Evolutionary conservation across 2,329 filamentous ascomycete species (phyloP).

Genomic region (Claviceps arundinis): DNA sequence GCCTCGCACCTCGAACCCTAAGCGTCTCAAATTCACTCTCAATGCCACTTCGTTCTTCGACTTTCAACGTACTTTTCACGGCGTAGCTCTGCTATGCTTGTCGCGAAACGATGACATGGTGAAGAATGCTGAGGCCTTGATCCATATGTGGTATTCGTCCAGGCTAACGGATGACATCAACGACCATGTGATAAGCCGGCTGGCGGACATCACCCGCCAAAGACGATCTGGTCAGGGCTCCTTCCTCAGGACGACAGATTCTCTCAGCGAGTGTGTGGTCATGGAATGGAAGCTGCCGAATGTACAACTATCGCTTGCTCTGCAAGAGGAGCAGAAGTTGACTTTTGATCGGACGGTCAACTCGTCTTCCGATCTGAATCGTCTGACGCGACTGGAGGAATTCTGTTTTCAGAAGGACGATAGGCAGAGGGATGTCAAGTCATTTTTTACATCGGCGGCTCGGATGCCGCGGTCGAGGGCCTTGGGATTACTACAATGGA

Average conservation of each 20-base stretch:
- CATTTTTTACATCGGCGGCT: background rate
- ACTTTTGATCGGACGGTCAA: background rate
- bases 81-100: background rate
- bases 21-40: slow-evolving; percentile 6
- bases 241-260: background rate
- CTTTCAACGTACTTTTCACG: background rate
- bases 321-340: background rate
- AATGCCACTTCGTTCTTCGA: slow-evolving; percentile 4
- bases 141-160: slow-evolving; percentile 16
- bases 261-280: too few relatives aligned
- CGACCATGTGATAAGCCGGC: background rate
- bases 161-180: slow-evolving; percentile 6
- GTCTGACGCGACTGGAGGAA: background rate
- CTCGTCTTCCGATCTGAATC: too few relatives aligned
- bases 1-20: slow-evolving; percentile 8
- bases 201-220: background rate
- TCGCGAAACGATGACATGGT: slow-evolving; percentile 3
- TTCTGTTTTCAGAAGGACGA: background rate
- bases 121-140: slow-evolving; percentile 11
- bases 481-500: slow-evolving; percentile 10
- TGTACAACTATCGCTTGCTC: background rate
- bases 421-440: background rate
- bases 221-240: background rate
- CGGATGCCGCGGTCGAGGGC: slow-evolving; percentile 11
- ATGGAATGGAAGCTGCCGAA: background rate